These are phyloP conservation scores for Hirschfeldia incana DNA, from an alignment of 345 rosid species.

Conservation along the genomic window DNA sequence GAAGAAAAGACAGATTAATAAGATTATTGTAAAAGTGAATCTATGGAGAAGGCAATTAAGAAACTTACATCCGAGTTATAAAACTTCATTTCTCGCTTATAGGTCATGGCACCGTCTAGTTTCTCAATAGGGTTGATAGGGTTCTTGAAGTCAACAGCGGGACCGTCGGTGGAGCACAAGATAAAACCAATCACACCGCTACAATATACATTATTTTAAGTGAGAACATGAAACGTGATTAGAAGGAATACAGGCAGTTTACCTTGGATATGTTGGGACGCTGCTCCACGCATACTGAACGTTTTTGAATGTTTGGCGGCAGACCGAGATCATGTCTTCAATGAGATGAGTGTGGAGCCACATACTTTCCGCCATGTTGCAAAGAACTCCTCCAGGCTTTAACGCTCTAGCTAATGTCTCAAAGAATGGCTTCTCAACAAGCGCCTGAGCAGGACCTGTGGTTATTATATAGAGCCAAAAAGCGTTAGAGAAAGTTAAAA, in stretches of 20 bases:
- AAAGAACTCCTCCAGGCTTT: constrained; percentile 92
- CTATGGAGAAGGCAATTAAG: not conserved
- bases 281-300: constrained; percentile 95
- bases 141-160: constrained; percentile 72
- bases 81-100: constrained; percentile 69
- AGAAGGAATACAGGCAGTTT: constrained; percentile 16
- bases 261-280: constrained; percentile 99
- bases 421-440: constrained; percentile 93
- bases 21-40: constrained; percentile 1
- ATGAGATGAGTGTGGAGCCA: constrained; percentile 99
- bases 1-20: constrained; percentile 2
- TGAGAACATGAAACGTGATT: not conserved
- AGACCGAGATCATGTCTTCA: constrained; percentile 73
- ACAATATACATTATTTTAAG: constrained; percentile 25
- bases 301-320: constrained; percentile 75
- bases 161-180: constrained; percentile 79
- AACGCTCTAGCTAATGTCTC: constrained; percentile 74
- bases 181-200: constrained; percentile 93
- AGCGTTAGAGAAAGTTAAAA: not conserved
- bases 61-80: constrained; percentile 76
- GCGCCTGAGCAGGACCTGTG: constrained; percentile 91
- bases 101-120: constrained; percentile 62
- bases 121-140: constrained; percentile 92
- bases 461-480: constrained; percentile 18
- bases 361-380: constrained; percentile 98